phyloP scores from a whole-genome alignment of 2,329 filamentous ascomycete genomes.

The Ciborinia camelliae region DNA sequence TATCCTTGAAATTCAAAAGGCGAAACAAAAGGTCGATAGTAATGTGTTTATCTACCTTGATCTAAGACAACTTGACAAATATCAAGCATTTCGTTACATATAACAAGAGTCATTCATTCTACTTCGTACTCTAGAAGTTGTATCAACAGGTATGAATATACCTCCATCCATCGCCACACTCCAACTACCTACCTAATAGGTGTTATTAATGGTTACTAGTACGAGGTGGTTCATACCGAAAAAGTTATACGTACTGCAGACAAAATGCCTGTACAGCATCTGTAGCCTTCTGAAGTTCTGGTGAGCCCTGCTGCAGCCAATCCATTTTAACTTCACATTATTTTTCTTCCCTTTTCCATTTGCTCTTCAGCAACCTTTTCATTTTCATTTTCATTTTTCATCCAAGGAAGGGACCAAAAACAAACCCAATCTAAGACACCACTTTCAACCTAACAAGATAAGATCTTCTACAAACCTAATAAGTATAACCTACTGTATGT shows the following conservation, averaged over 20 bases:
- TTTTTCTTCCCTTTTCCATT: too few species aligned
- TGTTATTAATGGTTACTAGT: too few species aligned
- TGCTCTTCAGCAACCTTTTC: too few species aligned
- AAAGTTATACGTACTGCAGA: slow-evolving; percentile 14
- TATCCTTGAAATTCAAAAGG: slow-evolving; percentile 8
- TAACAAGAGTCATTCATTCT: slow-evolving; percentile 1
- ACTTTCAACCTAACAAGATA: too few species aligned
- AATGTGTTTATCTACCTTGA: too few species aligned
- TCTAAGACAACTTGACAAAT: slow-evolving; percentile 4
- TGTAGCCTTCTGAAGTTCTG: slow-evolving; percentile 14
- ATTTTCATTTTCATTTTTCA: too few species aligned
- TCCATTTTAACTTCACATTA: too few species aligned
- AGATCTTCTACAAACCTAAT: too few species aligned
- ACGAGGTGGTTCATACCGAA: background rate
- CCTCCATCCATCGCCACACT: background rate
- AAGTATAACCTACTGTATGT: background rate
- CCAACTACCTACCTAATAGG: background rate
- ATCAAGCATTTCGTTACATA: background rate
- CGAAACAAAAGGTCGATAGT: background rate
- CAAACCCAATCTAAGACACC: background rate
- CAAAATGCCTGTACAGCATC: slow-evolving; percentile 6
- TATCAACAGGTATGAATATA: background rate
- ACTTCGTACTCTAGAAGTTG: too few species aligned
- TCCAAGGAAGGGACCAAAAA: too few species aligned
- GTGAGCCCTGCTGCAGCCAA: background rate